phyloP scores from a whole-genome alignment of 495 filamentous ascomycete genomes.

The Talaromyces borbonicus region DNA sequence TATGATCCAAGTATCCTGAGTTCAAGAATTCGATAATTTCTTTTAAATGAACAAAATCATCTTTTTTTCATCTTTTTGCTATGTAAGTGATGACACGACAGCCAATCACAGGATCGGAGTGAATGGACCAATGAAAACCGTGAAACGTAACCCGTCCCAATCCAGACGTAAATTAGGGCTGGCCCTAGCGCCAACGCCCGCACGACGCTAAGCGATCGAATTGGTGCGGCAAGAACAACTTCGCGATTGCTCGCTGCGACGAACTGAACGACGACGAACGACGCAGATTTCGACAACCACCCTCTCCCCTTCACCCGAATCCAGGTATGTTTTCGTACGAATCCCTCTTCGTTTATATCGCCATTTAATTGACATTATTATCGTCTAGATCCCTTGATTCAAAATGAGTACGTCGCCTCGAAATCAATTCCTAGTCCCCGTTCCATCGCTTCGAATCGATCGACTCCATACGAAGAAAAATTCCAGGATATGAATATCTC shows the following conservation, averaged over 20 bases:
- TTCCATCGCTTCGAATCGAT: not conserved
- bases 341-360: not conserved
- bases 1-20: no score
- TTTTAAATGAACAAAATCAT: no score
- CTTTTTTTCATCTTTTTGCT: no score
- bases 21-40: no score
- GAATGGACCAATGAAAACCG: not conserved
- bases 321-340: slow-evolving; percentile 35
- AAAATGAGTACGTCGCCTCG: slow-evolving; percentile 52
- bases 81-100: no score
- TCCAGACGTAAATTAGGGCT: not conserved
- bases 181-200: not conserved
- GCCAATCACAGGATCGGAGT: not conserved
- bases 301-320: slow-evolving; percentile 44
- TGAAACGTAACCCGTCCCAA: not conserved
- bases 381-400: slow-evolving; percentile 41
- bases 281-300: slow-evolving; percentile 37
- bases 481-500: no score
- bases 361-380: slow-evolving; percentile 5
- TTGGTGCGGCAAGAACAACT: not conserved
- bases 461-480: slow-evolving; percentile 19
- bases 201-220: slow-evolving; percentile 10
- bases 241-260: slow-evolving; percentile 7
- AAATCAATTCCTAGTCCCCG: not conserved
- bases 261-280: slow-evolving; percentile 35